Percentiles rank a stretch among this genome's conserved stretches.
These are phyloP conservation scores for Sarocladiaceae sp. DNA, from an alignment of 2,329 filamentous ascomycete species.

Conservation along the genomic window DNA sequence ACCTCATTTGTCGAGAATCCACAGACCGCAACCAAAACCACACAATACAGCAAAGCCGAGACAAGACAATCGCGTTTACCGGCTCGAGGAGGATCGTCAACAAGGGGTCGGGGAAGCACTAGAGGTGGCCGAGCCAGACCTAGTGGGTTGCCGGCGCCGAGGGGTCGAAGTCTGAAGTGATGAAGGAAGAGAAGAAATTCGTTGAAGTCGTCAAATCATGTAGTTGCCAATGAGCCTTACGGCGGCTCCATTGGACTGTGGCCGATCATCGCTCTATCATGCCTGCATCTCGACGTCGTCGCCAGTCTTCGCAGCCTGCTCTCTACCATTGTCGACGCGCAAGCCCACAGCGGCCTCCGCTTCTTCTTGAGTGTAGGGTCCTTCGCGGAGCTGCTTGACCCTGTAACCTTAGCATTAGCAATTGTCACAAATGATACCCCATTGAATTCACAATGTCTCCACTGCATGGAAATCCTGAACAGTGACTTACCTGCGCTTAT, in stretches of 20 bases:
- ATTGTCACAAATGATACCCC: neutral
- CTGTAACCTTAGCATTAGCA: slow-evolving; percentile 38
- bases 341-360: slow-evolving; percentile 78
- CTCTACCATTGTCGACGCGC: slow-evolving; percentile 57
- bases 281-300: slow-evolving; percentile 30
- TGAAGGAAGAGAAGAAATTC: slow-evolving; percentile 4
- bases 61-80: slow-evolving; percentile 44
- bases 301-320: slow-evolving; percentile 13
- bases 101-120: slow-evolving; percentile 25
- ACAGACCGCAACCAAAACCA: slow-evolving; percentile 43
- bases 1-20: slow-evolving; percentile 90
- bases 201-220: neutral
- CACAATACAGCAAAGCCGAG: slow-evolving; percentile 37
- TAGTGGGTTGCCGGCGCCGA: slow-evolving; percentile 42
- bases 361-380: slow-evolving; percentile 80
- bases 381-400: slow-evolving; percentile 75
- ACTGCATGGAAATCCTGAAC: too few relatives aligned
- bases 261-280: slow-evolving; percentile 15
- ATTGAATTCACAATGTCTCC: too few relatives aligned
- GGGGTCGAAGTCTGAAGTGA: slow-evolving; percentile 43
- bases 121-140: slow-evolving; percentile 30
- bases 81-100: slow-evolving; percentile 36
- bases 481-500: slow-evolving; percentile 71
- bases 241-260: too few relatives aligned
- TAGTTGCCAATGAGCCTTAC: neutral